phyloP scores from a whole-genome alignment of 495 filamentous ascomycete genomes.

The Penicillium tannophilum region DNA sequence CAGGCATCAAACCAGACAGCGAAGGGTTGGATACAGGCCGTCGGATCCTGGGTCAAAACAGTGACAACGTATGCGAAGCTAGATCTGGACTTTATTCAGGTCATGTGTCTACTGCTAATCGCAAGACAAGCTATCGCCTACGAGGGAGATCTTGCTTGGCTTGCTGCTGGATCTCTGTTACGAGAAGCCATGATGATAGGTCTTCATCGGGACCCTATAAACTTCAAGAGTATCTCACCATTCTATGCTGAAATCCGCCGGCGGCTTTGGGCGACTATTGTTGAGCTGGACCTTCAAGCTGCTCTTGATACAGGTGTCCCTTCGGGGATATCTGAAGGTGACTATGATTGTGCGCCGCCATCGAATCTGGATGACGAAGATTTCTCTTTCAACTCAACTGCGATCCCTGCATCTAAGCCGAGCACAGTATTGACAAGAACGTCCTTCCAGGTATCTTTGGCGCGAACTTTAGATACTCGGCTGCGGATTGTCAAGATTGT shows the following conservation, averaged over 20 bases:
- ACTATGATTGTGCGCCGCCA: slow-evolving; percentile 11
- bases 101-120: slow-evolving; percentile 15
- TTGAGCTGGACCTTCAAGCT: slow-evolving; percentile 7
- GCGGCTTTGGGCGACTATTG: slow-evolving; percentile 10
- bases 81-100: slow-evolving; percentile 15
- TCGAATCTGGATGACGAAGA: slow-evolving; percentile 12
- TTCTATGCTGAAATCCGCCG: slow-evolving; percentile 8
- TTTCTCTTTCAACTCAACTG: neutral
- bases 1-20: neutral
- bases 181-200: slow-evolving; percentile 19
- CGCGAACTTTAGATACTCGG: neutral
- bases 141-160: slow-evolving; percentile 13
- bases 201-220: slow-evolving; percentile 13
- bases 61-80: slow-evolving; percentile 12
- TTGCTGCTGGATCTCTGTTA: slow-evolving; percentile 8
- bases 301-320: slow-evolving; percentile 6
- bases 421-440: neutral
- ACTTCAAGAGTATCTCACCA: neutral
- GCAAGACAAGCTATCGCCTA: slow-evolving; percentile 10
- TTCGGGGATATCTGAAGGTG: slow-evolving; percentile 4
- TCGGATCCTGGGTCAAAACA: slow-evolving; percentile 8
- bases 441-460: slow-evolving; percentile 1
- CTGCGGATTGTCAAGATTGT: slow-evolving; percentile 2
- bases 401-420: neutral
- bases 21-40: slow-evolving; percentile 5